These are phyloP conservation scores for Moniliophthora roreri DNA, from an alignment of 1,284 basidiomycete genomes.

Conservation along the genomic window DNA sequence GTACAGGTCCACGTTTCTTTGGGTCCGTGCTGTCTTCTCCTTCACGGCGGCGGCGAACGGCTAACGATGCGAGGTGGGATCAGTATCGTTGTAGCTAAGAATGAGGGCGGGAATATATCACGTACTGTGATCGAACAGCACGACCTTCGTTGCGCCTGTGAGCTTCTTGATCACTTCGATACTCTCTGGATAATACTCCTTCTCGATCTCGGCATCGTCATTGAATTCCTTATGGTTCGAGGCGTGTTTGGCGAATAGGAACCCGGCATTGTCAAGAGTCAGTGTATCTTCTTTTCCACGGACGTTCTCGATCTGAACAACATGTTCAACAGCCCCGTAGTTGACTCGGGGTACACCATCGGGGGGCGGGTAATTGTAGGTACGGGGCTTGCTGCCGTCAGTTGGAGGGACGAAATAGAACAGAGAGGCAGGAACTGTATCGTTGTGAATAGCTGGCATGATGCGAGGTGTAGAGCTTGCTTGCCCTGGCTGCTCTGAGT, in stretches of 20 bases:
- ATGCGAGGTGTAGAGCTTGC: not conserved
- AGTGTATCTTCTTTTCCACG: not conserved
- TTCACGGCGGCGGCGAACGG: not conserved
- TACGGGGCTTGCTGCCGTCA: not conserved
- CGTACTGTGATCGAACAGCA: constrained; percentile 1
- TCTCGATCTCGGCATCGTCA: not conserved
- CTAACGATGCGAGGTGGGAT: not conserved
- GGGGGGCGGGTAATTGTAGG: not conserved
- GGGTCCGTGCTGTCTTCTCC: not conserved
- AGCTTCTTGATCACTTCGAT: constrained; percentile 1
- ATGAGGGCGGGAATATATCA: not conserved
- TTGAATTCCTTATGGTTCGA: not conserved
- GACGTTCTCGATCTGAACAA: not conserved
- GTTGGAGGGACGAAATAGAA: not conserved
- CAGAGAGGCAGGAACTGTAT: not conserved
- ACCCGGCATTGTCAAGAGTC: not conserved
- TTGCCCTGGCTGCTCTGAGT: no score
- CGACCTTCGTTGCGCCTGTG: not conserved
- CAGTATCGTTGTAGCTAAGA: not conserved
- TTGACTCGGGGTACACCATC: not conserved
- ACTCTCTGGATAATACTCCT: constrained; percentile 3
- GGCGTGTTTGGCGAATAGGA: not conserved
- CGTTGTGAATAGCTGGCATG: not conserved
- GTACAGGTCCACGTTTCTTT: not conserved
- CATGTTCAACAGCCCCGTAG: not conserved